Conservation (phyloP, 148 eudicot species). For the Rhododendron kiyosumense region DNA sequence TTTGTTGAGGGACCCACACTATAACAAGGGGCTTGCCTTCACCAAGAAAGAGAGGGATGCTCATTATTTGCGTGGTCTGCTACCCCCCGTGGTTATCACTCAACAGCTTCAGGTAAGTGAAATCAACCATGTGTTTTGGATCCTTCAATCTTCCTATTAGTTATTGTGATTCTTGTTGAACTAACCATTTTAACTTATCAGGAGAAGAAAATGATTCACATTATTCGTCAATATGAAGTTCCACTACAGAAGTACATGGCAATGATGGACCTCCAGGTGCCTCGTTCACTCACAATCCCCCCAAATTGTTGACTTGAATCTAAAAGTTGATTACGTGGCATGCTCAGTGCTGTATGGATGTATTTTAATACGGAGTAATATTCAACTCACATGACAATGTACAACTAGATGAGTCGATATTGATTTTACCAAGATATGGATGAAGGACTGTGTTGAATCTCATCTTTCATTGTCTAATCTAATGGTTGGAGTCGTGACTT, state of each 20-base stretch:
- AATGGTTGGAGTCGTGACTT: background rate
- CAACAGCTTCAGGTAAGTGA: conserved; percentile 76
- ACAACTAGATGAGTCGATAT: background rate
- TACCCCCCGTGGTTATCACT: conserved; percentile 58
- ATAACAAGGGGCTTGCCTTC: conserved; percentile 86
- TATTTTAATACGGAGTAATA: background rate
- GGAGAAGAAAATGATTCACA: conserved; percentile 77
- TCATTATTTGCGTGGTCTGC: conserved; percentile 84
- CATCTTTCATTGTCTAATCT: background rate
- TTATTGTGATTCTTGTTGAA: background rate
- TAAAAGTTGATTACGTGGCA: background rate
- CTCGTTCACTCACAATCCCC: background rate
- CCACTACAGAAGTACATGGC: conserved; percentile 92
- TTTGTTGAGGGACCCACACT: conserved; percentile 78
- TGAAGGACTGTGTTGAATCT: background rate
- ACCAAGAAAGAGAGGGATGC: conserved; percentile 82
- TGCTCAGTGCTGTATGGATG: background rate
- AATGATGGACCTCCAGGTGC: conserved; percentile 91
- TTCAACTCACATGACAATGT: background rate
- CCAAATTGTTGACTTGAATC: background rate
- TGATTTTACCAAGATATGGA: background rate
- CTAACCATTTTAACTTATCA: conserved; percentile 14
- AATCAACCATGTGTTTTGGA: background rate
- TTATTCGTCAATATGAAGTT: conserved; percentile 71
- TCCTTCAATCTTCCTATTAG: background rate